These are phyloP conservation scores for Colletotrichum echinochloae DNA, from an alignment of 2,329 filamentous ascomycete species.

Conservation along the genomic window DNA sequence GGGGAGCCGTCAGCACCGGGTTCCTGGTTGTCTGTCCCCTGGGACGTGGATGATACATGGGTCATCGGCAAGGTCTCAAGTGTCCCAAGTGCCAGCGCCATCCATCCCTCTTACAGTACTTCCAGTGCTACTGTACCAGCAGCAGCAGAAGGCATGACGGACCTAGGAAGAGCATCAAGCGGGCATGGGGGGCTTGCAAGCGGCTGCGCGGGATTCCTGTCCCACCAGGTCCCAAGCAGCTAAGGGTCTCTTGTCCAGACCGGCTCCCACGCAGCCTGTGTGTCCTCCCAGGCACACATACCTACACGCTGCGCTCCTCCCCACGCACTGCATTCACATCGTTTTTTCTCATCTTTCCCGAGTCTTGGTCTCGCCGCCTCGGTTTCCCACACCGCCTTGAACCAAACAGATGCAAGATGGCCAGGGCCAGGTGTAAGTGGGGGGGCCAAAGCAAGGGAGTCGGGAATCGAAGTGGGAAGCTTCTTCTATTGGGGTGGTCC, in stretches of 20 bases:
- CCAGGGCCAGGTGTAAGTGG: constrained; percentile 18
- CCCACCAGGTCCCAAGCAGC: constrained; percentile 25
- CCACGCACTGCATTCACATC: not conserved
- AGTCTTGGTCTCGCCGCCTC: constrained; percentile 1
- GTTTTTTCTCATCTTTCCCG: not conserved
- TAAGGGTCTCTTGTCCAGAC: constrained; percentile 26
- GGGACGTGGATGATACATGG: constrained; percentile 41
- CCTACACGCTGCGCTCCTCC: not conserved
- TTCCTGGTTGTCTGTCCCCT: constrained; percentile 37
- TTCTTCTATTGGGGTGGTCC: not conserved
- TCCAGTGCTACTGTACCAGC: constrained; percentile 13
- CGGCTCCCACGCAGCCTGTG: constrained; percentile 19
- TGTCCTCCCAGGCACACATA: constrained; percentile 1
- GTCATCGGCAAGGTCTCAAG: constrained; percentile 34
- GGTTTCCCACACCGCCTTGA: constrained; percentile 37
- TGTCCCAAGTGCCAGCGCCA: constrained; percentile 22
- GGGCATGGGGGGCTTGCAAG: constrained; percentile 28
- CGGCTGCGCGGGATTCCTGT: constrained; percentile 27
- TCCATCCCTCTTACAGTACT: not conserved
- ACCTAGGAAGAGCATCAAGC: constrained; percentile 20
- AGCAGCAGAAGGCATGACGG: constrained; percentile 27
- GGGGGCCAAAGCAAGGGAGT: constrained; percentile 24
- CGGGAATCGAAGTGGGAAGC: constrained; percentile 33
- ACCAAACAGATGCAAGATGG: constrained; percentile 29
- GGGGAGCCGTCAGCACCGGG: constrained; percentile 29